Conservation (phyloP, 352 stramenopile species). For the Pythium myriotylum region DNA sequence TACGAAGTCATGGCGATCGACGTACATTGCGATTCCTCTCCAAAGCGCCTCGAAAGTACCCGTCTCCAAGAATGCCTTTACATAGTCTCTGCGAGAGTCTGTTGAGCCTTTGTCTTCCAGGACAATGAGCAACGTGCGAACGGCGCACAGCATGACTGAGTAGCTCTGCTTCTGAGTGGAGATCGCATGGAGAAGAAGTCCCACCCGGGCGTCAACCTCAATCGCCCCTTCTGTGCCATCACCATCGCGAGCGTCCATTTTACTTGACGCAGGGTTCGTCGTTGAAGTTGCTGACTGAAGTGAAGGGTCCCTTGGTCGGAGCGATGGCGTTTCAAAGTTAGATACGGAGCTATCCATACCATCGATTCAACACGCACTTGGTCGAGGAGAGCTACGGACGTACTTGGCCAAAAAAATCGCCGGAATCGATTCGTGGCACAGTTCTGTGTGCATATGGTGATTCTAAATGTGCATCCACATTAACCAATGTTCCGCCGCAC, state of each 20-base stretch:
- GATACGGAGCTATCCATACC: constrained; percentile 14
- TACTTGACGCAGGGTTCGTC: constrained; percentile 6
- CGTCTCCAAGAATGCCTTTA: constrained; percentile 4
- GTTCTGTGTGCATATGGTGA: too few species aligned
- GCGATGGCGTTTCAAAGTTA: not conserved
- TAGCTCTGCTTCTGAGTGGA: constrained; percentile 37
- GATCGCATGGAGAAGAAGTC: constrained; percentile 35
- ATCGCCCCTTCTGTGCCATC: not conserved
- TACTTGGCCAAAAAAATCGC: too few species aligned
- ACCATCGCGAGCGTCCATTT: not conserved
- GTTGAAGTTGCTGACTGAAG: too few species aligned
- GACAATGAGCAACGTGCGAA: constrained; percentile 30
- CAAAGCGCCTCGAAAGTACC: constrained; percentile 10
- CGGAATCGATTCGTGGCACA: too few species aligned
- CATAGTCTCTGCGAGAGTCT: not conserved
- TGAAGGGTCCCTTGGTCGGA: not conserved
- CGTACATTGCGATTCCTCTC: constrained; percentile 1
- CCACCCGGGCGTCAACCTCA: constrained; percentile 27
- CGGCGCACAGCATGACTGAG: constrained; percentile 28
- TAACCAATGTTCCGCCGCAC: too few species aligned
- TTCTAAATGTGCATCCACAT: too few species aligned
- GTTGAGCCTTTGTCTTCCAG: not conserved
- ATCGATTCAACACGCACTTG: too few species aligned
- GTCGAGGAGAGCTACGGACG: too few species aligned
- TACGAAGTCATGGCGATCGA: constrained; percentile 21